Evolutionary conservation across 495 filamentous ascomycete genomes (phyloP), one percentile per base, ranked within the genome.

Genomic region (Penicillium silybi): DNA sequence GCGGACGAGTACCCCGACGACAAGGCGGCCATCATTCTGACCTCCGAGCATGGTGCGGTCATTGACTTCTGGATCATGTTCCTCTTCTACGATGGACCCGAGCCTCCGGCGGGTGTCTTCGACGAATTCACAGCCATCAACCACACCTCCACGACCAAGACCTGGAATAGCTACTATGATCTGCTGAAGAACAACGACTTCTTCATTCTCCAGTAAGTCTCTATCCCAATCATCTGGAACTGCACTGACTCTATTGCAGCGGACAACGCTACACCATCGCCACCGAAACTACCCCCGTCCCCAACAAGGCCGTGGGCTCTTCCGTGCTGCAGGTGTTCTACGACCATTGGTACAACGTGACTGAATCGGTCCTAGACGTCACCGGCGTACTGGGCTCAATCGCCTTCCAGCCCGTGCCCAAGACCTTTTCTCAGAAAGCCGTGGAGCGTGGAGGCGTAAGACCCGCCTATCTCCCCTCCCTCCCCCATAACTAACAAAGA

Each of bases 41-140:
- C 81, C 0, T 65, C 75, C 0, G 75, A 83, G 56, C 66, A 77
- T n/a, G 71, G 77, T 0, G 63, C 68, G 2, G 37, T 78, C 0
- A 40, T 83, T 46, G 72, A 82, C n/a, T 67, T 76, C 23, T 83
- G 80, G 78, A 75, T 82, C 43, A 60, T 84, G 52, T 85, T 84
- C 57, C 53, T 83, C n/a, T 85, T 83, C 70, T 84, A 84, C 55
- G 78, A 85, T 42, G 81, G 80, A 3, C 73, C 78, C 0, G 67
- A 75, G 44, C 79, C 80, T 11, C 81, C 81, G 2, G 56, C 67
- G 13, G 78, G 71, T 4, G 70, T 80, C 7, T 85, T 85, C 50
- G 69, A 77, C 45, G 75, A 73, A 49, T 83, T 85, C 66, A 77
- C 74, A 6, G 67, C 61, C 29, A 76, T 83, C 42, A 64, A 68